These are phyloP conservation scores for Aspergillus mulundensis DNA, from an alignment of 495 filamentous ascomycete species.

Conservation along the genomic window DNA sequence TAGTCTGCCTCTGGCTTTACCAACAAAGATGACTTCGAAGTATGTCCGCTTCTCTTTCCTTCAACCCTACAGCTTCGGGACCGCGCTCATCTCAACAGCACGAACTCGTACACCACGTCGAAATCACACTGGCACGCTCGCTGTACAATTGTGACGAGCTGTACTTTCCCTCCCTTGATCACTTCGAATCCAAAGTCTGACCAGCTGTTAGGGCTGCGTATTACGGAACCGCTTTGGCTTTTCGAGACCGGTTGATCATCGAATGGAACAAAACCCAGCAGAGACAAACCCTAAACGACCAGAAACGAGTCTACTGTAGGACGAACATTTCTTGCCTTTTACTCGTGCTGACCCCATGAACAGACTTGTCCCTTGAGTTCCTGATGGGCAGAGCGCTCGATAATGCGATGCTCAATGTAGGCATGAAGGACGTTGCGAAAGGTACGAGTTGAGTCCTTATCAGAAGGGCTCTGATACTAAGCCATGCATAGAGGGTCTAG, in stretches of 20 bases:
- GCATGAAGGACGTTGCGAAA: slow-evolving; percentile 78
- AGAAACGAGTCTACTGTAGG: slow-evolving; percentile 86
- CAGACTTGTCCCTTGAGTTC: slow-evolving; percentile 89
- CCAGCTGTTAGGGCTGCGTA: slow-evolving; percentile 66
- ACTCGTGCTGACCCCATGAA: slow-evolving; percentile 10
- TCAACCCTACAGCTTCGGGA: background rate
- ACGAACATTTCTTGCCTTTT: slow-evolving; percentile 2
- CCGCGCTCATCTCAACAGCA: slow-evolving; percentile 39
- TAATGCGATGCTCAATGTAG: slow-evolving; percentile 97
- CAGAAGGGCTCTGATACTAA: slow-evolving; percentile 4
- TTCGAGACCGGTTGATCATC: slow-evolving; percentile 87
- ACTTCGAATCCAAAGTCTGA: background rate
- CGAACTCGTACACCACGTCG: slow-evolving; percentile 88
- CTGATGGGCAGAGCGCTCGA: slow-evolving; percentile 94
- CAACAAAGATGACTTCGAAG: slow-evolving; percentile 69
- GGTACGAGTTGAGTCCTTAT: slow-evolving; percentile 38
- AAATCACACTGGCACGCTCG: slow-evolving; percentile 92
- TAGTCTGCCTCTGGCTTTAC: slow-evolving; percentile 66
- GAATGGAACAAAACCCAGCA: slow-evolving; percentile 99
- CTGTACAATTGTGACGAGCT: slow-evolving; percentile 97
- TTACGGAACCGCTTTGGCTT: slow-evolving; percentile 81
- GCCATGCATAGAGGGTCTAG: slow-evolving; percentile 60
- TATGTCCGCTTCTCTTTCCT: slow-evolving; percentile 22
- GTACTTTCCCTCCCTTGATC: slow-evolving; percentile 25
- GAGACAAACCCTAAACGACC: slow-evolving; percentile 82